Evolutionary conservation across 1,284 basidiomycete genomes (phyloP), one percentile per base, ranked within the genome.

Genomic region (Tylopilus sp.): DNA sequence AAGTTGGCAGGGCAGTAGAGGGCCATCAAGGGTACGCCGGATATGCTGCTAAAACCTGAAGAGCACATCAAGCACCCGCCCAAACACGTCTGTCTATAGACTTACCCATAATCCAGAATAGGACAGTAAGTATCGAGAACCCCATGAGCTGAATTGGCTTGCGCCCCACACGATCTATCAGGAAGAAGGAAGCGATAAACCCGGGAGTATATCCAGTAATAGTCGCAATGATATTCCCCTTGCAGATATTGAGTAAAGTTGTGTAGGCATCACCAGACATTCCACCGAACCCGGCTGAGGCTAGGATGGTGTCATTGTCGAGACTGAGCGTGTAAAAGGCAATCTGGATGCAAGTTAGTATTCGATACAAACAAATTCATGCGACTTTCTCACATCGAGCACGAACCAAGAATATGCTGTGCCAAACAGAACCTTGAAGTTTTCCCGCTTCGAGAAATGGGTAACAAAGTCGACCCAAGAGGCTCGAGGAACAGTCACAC

Each of bases 341-440:
- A 81, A 89, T 80, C 79, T 88, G 79, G 60, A 82, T 18, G 29
- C 32, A 39, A 47, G 58, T 59, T 33, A 67, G 39, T 15, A 54
- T 8, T 16, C 1, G n/a, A 32, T 13, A 33, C 15, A 7, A 29
- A n/a, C 44, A 47, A 41, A 7, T 16, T 57, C 33, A 36, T 22
- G 26, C 32, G 72, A 67, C 44, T n/a, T 16, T 24, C 79, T 63
- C 49, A 83, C 82, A 62, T 90, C 89, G 56, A 88, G 81, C 4
- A 87, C 87, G 73, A 91, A 90, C 90, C 90, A 91, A 36, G 82
- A 82, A 65, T 83, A 86, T 1, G 81, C 67, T 3, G 80, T 79
- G 13, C 84, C 86, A 65, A 88, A 67, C 41, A 87, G 77, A 41
- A 84, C 69, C 70, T 81, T 83, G 26, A 75, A 62, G 69, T 87